These are phyloP conservation scores for Aspergillus sojae DNA, from an alignment of 2,329 filamentous ascomycete genomes.

Conservation along the genomic window DNA sequence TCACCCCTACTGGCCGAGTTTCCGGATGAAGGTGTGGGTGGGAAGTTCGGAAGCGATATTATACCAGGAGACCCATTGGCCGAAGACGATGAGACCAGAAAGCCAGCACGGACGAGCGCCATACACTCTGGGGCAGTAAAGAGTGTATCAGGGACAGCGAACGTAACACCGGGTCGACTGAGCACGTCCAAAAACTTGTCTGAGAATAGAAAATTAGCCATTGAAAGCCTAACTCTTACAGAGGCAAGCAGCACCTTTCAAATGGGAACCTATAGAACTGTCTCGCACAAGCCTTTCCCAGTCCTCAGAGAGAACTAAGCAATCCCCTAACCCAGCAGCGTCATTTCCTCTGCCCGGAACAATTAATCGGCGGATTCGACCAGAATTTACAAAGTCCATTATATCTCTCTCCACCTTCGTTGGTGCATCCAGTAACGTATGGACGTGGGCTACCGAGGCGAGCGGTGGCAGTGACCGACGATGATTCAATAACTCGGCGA, in stretches of 20 bases:
- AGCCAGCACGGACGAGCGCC: conserved; percentile 55
- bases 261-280: conserved; percentile 36
- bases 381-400: conserved; percentile 53
- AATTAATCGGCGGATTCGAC: conserved; percentile 56
- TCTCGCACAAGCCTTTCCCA: conserved; percentile 51
- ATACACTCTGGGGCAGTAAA: conserved; percentile 53
- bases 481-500: conserved; percentile 61
- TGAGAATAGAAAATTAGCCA: conserved; percentile 19
- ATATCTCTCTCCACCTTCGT: conserved; percentile 64
- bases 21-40: conserved; percentile 18
- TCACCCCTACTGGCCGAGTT: conserved; percentile 32
- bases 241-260: conserved; percentile 34
- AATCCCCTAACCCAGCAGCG: conserved; percentile 59
- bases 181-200: conserved; percentile 56
- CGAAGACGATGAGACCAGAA: conserved; percentile 53
- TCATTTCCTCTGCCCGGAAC: conserved; percentile 61
- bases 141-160: conserved; percentile 47
- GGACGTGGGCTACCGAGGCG: conserved; percentile 62
- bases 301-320: conserved; percentile 57
- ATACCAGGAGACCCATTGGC: conserved; percentile 44
- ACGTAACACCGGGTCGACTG: conserved; percentile 48
- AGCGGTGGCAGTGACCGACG: conserved; percentile 59
- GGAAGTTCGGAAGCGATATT: conserved; percentile 43
- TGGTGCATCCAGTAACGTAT: conserved; percentile 58
- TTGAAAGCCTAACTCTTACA: too few species aligned